phyloP scores from a whole-genome alignment of 257 asterid genomes.

The Petrea volubilis region DNA sequence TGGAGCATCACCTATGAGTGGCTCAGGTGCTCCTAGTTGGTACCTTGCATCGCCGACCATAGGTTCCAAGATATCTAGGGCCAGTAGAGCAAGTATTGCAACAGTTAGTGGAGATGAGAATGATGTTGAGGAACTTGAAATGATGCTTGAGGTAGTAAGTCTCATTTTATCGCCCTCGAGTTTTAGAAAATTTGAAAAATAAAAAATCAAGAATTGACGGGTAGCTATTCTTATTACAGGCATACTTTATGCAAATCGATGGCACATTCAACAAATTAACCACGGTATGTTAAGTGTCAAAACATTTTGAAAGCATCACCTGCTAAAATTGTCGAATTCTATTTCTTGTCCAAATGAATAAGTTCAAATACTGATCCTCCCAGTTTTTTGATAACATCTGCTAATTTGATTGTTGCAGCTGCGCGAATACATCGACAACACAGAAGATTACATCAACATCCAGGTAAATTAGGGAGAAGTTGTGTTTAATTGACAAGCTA shows the following conservation, averaged over 20 bases:
- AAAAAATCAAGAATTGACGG: neutral
- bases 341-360: no score
- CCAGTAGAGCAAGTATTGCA: conserved; percentile 86
- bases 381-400: neutral
- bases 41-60: conserved; percentile 75
- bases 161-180: neutral
- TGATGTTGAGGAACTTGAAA: conserved; percentile 92
- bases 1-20: conserved; percentile 76
- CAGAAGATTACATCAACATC: conserved; percentile 93
- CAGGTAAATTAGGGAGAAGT: conserved; percentile 49
- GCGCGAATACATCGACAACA: conserved; percentile 88
- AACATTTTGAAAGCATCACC: neutral
- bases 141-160: conserved; percentile 78
- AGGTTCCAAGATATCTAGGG: conserved; percentile 87
- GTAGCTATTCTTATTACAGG: conserved; percentile 46
- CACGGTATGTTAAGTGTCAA: conserved; percentile 56
- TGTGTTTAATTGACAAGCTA: neutral
- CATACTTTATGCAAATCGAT: conserved; percentile 94
- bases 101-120: conserved; percentile 83
- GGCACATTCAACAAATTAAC: conserved; percentile 79
- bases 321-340: neutral
- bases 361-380: neutral
- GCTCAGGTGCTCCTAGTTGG: conserved; percentile 78
- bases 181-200: neutral
- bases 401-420: conserved; percentile 45